These are phyloP conservation scores for Thelonectria blattea DNA, from an alignment of 2,329 filamentous ascomycete genomes.

Conservation along the genomic window DNA sequence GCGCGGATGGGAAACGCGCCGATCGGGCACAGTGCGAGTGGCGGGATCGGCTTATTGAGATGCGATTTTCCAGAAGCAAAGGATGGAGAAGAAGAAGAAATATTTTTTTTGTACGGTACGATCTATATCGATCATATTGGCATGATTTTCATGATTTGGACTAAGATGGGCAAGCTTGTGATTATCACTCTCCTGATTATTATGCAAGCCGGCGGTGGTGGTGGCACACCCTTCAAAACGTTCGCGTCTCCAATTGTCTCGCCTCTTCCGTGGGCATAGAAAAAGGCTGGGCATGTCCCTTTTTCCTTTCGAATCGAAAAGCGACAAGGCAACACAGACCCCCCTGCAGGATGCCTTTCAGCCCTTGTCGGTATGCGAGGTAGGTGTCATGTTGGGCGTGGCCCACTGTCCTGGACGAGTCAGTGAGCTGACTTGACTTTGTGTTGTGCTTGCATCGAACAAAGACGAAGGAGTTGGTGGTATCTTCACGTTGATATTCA, in stretches of 20 bases:
- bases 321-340: not conserved
- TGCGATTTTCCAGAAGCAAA: constrained; percentile 3
- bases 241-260: constrained; percentile 10
- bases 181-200: not conserved
- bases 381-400: too few species aligned
- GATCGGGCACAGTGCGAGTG: constrained; percentile 15
- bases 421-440: too few species aligned
- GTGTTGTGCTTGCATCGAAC: too few species aligned
- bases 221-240: not conserved
- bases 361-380: too few species aligned
- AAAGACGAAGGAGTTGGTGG: too few species aligned
- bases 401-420: too few species aligned
- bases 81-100: not conserved
- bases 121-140: not conserved
- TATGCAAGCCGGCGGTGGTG: not conserved
- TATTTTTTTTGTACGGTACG: not conserved
- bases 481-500: too few species aligned
- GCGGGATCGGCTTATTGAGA: not conserved
- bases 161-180: not conserved
- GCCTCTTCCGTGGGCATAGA: not conserved
- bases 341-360: not conserved
- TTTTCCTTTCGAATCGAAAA: not conserved
- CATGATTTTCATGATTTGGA: not conserved
- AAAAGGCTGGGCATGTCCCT: not conserved
- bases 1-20: not conserved